Percentiles rank a stretch among this genome's conserved stretches.
phyloP scores from a whole-genome alignment of 805 yeast genomes.

The Metschnikowia peoriensis region DNA sequence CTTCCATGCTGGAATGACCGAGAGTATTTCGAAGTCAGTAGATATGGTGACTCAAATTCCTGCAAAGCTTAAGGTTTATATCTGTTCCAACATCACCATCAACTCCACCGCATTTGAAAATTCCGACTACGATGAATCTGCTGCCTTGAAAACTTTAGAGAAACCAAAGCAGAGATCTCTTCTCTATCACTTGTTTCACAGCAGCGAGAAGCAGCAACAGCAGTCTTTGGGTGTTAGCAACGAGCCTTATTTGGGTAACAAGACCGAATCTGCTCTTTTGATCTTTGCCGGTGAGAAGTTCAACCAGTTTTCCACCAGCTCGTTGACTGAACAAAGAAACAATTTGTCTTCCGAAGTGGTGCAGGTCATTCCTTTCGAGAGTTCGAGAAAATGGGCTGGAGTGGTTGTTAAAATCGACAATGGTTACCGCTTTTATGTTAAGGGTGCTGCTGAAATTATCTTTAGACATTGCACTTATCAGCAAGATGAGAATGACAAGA shows the following conservation, averaged over 20 bases:
- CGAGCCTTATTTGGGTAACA: slow-evolving; percentile 83
- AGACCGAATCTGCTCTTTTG: slow-evolving; percentile 89
- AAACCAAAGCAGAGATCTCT: slow-evolving; percentile 32
- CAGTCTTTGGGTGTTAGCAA: slow-evolving; percentile 22
- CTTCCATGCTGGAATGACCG: slow-evolving; percentile 20
- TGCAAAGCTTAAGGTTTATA: slow-evolving; percentile 21
- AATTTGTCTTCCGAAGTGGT: slow-evolving; percentile 38
- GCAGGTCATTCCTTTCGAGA: slow-evolving; percentile 87
- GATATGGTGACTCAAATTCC: slow-evolving; percentile 22
- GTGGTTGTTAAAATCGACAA: slow-evolving; percentile 53
- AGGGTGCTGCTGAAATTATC: slow-evolving; percentile 95
- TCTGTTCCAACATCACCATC: slow-evolving; percentile 58
- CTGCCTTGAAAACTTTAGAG: slow-evolving; percentile 24
- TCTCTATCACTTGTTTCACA: slow-evolving; percentile 25
- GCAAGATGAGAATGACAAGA: slow-evolving; percentile 27
- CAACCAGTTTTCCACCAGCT: slow-evolving; percentile 39
- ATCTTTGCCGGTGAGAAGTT: slow-evolving; percentile 61
- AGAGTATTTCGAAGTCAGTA: slow-evolving; percentile 25
- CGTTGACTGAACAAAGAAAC: slow-evolving; percentile 43
- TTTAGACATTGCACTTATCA: slow-evolving; percentile 54
- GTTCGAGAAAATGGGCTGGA: slow-evolving; percentile 91
- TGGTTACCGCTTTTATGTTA: slow-evolving; percentile 62
- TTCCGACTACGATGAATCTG: slow-evolving; percentile 38
- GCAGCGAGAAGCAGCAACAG: slow-evolving; percentile 14
- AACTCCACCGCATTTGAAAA: slow-evolving; percentile 93